Evolutionary conservation across 208 protist species (phyloP).

Genomic region (Trypanosoma boissoni): DNA sequence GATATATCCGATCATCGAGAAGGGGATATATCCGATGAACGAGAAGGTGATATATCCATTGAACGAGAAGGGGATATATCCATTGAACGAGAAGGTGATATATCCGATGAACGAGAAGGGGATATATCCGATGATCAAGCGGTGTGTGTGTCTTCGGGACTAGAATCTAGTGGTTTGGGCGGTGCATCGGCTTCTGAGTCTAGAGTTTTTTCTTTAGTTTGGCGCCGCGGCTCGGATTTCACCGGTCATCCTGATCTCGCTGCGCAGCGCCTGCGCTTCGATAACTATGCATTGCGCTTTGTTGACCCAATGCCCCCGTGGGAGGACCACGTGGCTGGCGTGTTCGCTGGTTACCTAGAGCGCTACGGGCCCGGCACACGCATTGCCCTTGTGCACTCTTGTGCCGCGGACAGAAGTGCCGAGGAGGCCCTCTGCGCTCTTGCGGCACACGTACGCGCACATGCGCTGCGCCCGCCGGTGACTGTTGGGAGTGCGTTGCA

Average conservation of each 20-base stretch:
- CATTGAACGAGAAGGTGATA: no score
- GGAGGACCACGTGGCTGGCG: conserved; percentile 16
- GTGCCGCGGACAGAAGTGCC: no score
- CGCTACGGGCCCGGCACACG: conserved; percentile 18
- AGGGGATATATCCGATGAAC: no score
- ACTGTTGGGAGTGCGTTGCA: conserved; percentile 2
- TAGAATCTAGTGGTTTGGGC: no score
- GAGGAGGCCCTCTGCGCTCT: conserved; percentile 12
- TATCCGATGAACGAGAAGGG: no score
- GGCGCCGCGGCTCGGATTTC: conserved; percentile 30
- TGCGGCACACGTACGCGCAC: conserved; percentile 11
- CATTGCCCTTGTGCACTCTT: conserved; percentile 21
- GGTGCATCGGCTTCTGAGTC: no score
- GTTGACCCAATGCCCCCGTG: conserved; percentile 14
- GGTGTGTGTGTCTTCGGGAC: no score
- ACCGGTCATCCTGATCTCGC: conserved; percentile 6
- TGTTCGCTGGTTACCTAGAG: conserved; percentile 24
- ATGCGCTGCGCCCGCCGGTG: conserved; percentile 11
- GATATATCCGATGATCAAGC: no score
- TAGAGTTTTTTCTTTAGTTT: conserved; percentile 15
- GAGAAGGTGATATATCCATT: no score
- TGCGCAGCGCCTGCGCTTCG: conserved; percentile 14
- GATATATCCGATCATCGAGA: no score
- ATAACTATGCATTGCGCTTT: not conserved
- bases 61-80: no score